Evolutionary conservation across 1,284 basidiomycete species (phyloP), one percentile per base, ranked within the genome.

Genomic region (Ustilago tritici): DNA sequence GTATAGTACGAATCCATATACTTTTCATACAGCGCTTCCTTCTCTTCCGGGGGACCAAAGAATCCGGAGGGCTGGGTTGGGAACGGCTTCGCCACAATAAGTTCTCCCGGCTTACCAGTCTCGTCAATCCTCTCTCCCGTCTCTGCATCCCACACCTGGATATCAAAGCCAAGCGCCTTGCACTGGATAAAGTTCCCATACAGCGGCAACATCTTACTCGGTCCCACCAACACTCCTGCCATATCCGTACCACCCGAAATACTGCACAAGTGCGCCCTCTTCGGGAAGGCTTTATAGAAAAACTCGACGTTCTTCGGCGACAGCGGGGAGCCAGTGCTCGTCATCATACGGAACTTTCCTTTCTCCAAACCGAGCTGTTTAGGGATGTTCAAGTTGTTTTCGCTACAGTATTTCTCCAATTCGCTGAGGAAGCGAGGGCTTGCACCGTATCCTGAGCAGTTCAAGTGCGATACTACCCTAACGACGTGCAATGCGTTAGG

Each of bases 1-100:
- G 55, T 62, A 64, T 85, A 86, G 74, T 86, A 86, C 2, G 85
- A 81, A 41, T 86, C 85, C 66, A 82, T 76, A 67, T 84, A 85
- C 53, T 82, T 81, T 61, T 81, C 78, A 71, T 84, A 67, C 46
- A 82, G 68, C 28, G 76, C 77, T 50, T 82, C 71, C 61, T 83
- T 71, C 49, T 79, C 64, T 11, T 80, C 69, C 2, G 65, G 55
- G 3, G 72, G 70, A 1, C 76, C 73, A 47, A 74, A 79, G 65
- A 79, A 79, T 15, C 70, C 65, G 1, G 61, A 65, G 67, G 85
- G 85, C 70, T 86, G 85, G 38, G 85, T 86, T 2, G 85, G 82
- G 66, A 86, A 86, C 3, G 85, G 84, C 56, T 76, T 78, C 5
- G 76, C 74, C 31, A 84, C 71, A n/a, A 86, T 78, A 69, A 85